Evolutionary conservation across 164 flowering plant genomes (phyloP).

Genomic region (Magnolia kwangsiensis): DNA sequence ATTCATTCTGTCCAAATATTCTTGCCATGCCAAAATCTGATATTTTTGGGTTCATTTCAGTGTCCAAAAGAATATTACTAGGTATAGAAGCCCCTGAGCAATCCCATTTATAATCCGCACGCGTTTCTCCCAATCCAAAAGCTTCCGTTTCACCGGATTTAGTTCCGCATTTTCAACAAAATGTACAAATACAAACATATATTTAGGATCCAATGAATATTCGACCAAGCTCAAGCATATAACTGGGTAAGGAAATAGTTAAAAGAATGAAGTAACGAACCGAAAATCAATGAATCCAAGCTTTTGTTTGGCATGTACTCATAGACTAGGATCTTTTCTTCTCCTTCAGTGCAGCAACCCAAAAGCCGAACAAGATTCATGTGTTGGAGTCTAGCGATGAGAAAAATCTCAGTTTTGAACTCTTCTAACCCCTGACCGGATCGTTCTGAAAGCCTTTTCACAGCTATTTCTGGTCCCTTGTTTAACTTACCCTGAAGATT

Average conservation of each 20-base stretch:
- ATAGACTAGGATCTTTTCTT: slow-evolving; percentile 39
- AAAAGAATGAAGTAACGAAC: slow-evolving; percentile 14
- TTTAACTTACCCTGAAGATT: slow-evolving; percentile 20
- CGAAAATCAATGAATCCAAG: slow-evolving; percentile 40
- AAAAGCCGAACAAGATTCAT: slow-evolving; percentile 43
- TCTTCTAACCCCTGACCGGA: slow-evolving; percentile 39
- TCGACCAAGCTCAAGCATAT: background rate
- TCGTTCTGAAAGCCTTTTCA: slow-evolving; percentile 33
- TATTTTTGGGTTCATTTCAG: slow-evolving; percentile 42
- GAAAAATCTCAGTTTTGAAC: slow-evolving; percentile 36
- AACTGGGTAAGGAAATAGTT: background rate
- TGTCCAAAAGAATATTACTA: slow-evolving; percentile 49
- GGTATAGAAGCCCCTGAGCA: slow-evolving; percentile 51
- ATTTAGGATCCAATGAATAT: background rate
- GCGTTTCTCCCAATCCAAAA: slow-evolving; percentile 38
- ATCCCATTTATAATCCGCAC: slow-evolving; percentile 34
- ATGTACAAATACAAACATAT: background rate
- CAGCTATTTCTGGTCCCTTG: slow-evolving; percentile 33
- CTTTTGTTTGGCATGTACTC: slow-evolving; percentile 54
- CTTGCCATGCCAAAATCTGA: slow-evolving; percentile 50
- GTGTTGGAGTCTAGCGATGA: slow-evolving; percentile 44
- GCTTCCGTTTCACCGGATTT: slow-evolving; percentile 25
- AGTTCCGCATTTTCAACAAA: background rate
- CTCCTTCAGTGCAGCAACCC: slow-evolving; percentile 37
- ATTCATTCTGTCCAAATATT: slow-evolving; percentile 27